Conservation (phyloP, 2,329 filamentous ascomycete species). For the Pseudogymnoascus destructans region DNA sequence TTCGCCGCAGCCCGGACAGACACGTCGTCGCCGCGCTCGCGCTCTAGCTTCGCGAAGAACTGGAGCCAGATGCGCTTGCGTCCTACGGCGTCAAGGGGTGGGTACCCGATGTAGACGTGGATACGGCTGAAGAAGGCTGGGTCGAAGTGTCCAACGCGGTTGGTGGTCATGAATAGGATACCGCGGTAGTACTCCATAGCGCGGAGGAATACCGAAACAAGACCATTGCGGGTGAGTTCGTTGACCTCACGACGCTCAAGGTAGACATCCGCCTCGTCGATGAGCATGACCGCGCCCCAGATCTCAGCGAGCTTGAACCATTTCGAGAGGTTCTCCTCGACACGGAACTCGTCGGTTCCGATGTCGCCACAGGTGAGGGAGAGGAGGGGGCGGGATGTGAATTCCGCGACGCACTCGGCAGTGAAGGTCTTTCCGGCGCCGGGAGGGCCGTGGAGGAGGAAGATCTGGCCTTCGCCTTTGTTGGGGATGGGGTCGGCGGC, state of each 20-base stretch:
- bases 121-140: slow-evolving; percentile 29
- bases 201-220: slow-evolving; percentile 30
- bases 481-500: slow-evolving; percentile 13
- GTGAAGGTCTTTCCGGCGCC: slow-evolving; percentile 16
- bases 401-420: slow-evolving; percentile 21
- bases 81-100: slow-evolving; percentile 18
- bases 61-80: slow-evolving; percentile 24
- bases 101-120: slow-evolving; percentile 27
- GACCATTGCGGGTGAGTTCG: slow-evolving; percentile 26
- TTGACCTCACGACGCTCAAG: slow-evolving; percentile 24
- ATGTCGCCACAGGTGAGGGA: slow-evolving; percentile 34
- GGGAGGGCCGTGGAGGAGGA: slow-evolving; percentile 15
- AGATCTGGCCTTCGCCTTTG: slow-evolving; percentile 15
- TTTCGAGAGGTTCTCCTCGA: slow-evolving; percentile 36
- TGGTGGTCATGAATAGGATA: slow-evolving; percentile 32
- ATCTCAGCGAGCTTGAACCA: slow-evolving; percentile 36
- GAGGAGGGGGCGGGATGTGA: slow-evolving; percentile 18
- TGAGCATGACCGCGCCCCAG: slow-evolving; percentile 38
- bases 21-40: slow-evolving; percentile 14
- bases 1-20: slow-evolving; percentile 13
- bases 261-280: slow-evolving; percentile 43
- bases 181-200: slow-evolving; percentile 31
- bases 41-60: slow-evolving; percentile 17
- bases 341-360: slow-evolving; percentile 31
- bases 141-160: slow-evolving; percentile 30